These are phyloP conservation scores for Colletotrichum eleusines DNA, from an alignment of 2,329 filamentous ascomycete species.

Conservation along the genomic window DNA sequence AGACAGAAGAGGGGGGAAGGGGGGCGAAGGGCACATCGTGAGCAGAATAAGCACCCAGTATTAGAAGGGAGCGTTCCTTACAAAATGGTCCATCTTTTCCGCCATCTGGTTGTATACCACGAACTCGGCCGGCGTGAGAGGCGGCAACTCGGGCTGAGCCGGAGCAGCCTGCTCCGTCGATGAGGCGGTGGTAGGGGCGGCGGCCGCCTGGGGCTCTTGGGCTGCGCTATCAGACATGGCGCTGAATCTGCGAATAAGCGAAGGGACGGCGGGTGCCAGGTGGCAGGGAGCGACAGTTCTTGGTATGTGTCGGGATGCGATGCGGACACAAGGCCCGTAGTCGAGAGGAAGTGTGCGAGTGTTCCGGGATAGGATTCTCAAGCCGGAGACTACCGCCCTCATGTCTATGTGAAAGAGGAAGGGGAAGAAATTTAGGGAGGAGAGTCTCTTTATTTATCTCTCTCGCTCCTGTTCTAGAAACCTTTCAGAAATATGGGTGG, in stretches of 20 bases:
- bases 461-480: too few relatives aligned
- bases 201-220: conserved; percentile 8
- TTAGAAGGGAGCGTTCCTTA: conserved; percentile 53
- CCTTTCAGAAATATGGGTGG: neutral
- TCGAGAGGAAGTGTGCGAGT: conserved; percentile 15
- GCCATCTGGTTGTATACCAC: conserved; percentile 78
- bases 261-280: neutral
- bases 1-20: neutral
- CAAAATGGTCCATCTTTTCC: conserved; percentile 80
- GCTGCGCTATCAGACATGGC: conserved; percentile 28
- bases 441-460: neutral
- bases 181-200: neutral
- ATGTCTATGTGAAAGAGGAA: neutral
- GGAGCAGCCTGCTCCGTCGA: neutral
- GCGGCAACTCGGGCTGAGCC: conserved; percentile 58
- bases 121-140: conserved; percentile 76
- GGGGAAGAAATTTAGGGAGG: neutral
- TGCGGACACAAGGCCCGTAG: neutral
- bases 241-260: neutral
- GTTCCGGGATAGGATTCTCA: neutral
- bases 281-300: neutral
- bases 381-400: neutral
- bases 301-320: neutral
- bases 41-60: neutral
- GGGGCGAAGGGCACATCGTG: too few relatives aligned